phyloP scores from a whole-genome alignment of 352 stramenopile species.

The Blastocystis sp. region DNA sequence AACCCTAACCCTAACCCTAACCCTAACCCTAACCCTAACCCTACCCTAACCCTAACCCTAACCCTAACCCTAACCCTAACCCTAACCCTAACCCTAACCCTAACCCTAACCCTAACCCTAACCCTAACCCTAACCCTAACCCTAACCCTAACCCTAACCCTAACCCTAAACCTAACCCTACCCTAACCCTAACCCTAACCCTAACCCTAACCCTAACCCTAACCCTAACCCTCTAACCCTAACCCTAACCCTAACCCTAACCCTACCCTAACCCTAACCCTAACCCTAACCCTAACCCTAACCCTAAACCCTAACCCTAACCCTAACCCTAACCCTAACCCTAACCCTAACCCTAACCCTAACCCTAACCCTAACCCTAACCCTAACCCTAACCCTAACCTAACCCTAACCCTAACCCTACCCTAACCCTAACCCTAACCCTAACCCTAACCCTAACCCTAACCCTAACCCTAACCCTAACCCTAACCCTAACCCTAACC shows the following conservation, averaged over 20 bases:
- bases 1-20: too few relatives aligned
- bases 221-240: conserved; percentile 39
- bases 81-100: conserved; percentile 36
- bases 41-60: conserved; percentile 36
- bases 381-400: too few relatives aligned
- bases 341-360: conserved; percentile 39
- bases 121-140: conserved; percentile 36
- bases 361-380: conserved; percentile 38
- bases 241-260: conserved; percentile 39
- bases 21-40: too few relatives aligned
- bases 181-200: too few relatives aligned
- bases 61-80: conserved; percentile 36
- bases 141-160: conserved; percentile 36
- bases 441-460: conserved; percentile 23
- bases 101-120: conserved; percentile 36
- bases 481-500: conserved; percentile 22
- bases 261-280: too few relatives aligned
- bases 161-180: conserved; percentile 36
- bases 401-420: too few relatives aligned
- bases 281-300: conserved; percentile 39
- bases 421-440: too few relatives aligned
- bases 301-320: conserved; percentile 39
- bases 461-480: conserved; percentile 24
- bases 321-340: conserved; percentile 39
- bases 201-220: conserved; percentile 36